Conservation (phyloP, 768 basidiomycete genomes). For the Collybia sordida region DNA sequence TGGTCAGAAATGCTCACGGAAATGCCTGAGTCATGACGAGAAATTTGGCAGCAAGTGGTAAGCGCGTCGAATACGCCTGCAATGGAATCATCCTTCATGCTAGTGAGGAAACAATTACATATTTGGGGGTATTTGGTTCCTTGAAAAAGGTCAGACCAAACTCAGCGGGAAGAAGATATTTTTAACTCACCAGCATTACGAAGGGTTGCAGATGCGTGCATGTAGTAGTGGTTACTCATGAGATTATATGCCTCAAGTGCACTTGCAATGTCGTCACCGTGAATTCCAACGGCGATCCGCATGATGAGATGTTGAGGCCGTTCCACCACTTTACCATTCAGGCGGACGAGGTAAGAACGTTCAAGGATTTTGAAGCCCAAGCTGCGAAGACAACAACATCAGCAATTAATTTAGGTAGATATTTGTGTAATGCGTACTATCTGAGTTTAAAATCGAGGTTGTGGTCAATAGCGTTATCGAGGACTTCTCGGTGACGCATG, state of each 20-base stretch:
- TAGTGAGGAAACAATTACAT: conserved; percentile 94
- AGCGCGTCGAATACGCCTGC: conserved; percentile 99
- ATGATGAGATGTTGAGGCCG: conserved; percentile 99
- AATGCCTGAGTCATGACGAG: conserved; percentile 98
- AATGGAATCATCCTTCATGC: conserved; percentile 98
- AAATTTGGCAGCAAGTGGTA: conserved; percentile 98
- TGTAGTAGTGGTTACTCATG: conserved; percentile 98
- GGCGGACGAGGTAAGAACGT: conserved; percentile 92
- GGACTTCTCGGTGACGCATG: conserved; percentile 70
- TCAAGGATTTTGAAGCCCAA: conserved; percentile 99
- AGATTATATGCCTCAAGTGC: conserved; percentile 91
- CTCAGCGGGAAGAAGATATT: too few species aligned
- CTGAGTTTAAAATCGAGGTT: conserved; percentile 98
- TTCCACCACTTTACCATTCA: conserved; percentile 93
- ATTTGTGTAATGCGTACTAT: conserved; percentile 63
- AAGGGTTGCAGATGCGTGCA: conserved; percentile 95
- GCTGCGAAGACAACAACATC: conserved; percentile 32
- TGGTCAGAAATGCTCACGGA: conserved; percentile 96
- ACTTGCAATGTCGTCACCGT: conserved; percentile 84
- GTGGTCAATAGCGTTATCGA: conserved; percentile 96
- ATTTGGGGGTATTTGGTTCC: conserved; percentile 93
- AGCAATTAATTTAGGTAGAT: background rate
- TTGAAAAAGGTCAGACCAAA: too few species aligned
- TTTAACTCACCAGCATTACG: too few species aligned
- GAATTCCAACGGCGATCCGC: conserved; percentile 98